phyloP scores from a whole-genome alignment of 371 early-diverging fungal genomes.

The Dichotomocladium elegans region DNA sequence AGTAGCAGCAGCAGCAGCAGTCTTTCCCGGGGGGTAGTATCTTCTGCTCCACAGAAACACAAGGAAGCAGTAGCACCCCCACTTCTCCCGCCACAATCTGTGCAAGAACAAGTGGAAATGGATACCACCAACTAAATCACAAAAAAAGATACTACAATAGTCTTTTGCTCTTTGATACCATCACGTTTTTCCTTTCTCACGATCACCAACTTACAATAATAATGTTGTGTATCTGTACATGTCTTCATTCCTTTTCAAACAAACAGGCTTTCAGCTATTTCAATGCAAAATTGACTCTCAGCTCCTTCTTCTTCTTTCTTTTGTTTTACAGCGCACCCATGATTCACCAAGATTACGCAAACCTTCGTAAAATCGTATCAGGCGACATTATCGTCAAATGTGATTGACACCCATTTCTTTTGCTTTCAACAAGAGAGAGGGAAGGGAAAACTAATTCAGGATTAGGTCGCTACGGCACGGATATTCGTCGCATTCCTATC shows the following conservation, averaged over 20 bases:
- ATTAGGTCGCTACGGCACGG: constrained; percentile 31
- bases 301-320: not conserved
- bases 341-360: constrained; percentile 25
- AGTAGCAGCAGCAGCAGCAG: not conserved
- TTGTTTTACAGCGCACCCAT: not conserved
- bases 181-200: no score
- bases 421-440: not conserved
- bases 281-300: no score
- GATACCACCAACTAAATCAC: no score
- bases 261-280: no score
- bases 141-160: no score
- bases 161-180: no score
- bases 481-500: constrained; percentile 50
- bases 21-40: not conserved
- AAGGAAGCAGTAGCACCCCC: no score
- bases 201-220: no score
- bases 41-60: not conserved
- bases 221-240: no score
- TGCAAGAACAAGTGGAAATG: no score
- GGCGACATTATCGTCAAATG: constrained; percentile 47
- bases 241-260: no score
- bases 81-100: no score
- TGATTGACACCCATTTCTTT: constrained; percentile 2
- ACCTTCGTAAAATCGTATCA: constrained; percentile 40
- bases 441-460: not conserved